Evolutionary conservation across 345 rosid genomes (phyloP).

Genomic region (Lumnitzera littorea): DNA sequence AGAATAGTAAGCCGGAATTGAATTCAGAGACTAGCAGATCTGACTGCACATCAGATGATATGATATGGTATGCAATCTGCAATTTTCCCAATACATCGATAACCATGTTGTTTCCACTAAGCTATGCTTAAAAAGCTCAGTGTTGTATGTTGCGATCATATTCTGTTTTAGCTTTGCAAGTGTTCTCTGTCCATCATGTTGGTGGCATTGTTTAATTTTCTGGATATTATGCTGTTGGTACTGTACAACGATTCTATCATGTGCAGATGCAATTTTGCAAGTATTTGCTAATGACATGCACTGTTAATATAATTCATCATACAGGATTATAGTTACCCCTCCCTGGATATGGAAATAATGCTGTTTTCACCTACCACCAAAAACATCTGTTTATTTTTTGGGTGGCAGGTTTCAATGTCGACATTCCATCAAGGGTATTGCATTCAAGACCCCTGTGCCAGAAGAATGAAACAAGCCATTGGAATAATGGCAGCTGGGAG

Average conservation of each 20-base stretch:
- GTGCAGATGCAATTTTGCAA: too few species aligned
- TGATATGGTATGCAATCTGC: constrained; percentile 55
- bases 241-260: too few species aligned
- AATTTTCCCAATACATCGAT: not conserved
- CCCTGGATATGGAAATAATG: not conserved
- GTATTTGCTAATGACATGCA: too few species aligned
- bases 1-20: constrained; percentile 17
- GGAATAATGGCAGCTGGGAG: not conserved
- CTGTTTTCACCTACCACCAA: not conserved
- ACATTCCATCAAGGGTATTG: constrained; percentile 65
- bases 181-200: too few species aligned
- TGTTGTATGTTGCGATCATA: too few species aligned
- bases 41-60: constrained; percentile 28
- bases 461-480: constrained; percentile 37
- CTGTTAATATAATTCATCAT: too few species aligned
- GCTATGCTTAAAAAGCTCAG: too few species aligned
- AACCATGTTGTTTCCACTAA: too few species aligned
- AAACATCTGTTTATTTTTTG: not conserved
- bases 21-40: constrained; percentile 22
- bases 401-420: constrained; percentile 76
- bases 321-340: not conserved
- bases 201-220: too few species aligned
- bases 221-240: too few species aligned
- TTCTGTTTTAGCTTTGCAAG: too few species aligned
- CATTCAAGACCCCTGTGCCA: constrained; percentile 30